Evolutionary conservation across 1,284 basidiomycete genomes (phyloP), one percentile per base, ranked within the genome.

Genomic region (Moesziomyces sp.): DNA sequence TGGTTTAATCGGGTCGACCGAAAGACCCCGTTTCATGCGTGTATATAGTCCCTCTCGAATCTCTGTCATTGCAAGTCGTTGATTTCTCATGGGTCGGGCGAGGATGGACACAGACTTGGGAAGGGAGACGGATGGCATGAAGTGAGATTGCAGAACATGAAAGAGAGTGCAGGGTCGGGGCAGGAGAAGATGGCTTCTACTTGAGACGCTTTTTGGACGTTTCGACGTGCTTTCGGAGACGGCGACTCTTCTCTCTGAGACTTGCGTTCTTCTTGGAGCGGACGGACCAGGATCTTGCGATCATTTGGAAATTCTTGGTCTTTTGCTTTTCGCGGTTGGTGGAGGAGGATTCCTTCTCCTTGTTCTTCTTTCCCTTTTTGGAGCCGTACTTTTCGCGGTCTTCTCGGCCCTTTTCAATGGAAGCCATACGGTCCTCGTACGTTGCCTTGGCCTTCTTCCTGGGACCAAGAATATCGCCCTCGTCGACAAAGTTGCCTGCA

Each of bases 391-490:
- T 98, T 81, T 97, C 95, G 52, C 97, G 89, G 0, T 94, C 97
- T 85, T 99, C 95, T 34, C 96, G 89, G 0, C 96, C 96, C 84
- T 93, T 92, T 81, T 92, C 90, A 76, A 99, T 93, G 18, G 90
- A 91, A 3, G 92, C 94, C 86, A 99, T 90, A 23, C 96, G 91
- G 84, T 97, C 96, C 64, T 93, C 93, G 84, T 99, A 98, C 81
- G 93, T 92, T 3, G 92, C 90, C 85, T 98, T 99, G 34, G 88
- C 88, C 86, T 94, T 97, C 87, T 98, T 99, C 60, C 93, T 90
- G 6, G 93, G 93, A 1, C 97, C 96, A 5, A 98, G 87, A 74
- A 99, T 98, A 21, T 79, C 81, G n/a, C 51, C 50, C 54, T 82
- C 80, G 26, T 81, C 76, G 1, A 83, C 52, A 8, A 83, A 70